Percentiles rank a stretch among this genome's conserved stretches.
Conservation (phyloP, 805 yeast genomes). For the Metschnikowia reukaufii region DNA sequence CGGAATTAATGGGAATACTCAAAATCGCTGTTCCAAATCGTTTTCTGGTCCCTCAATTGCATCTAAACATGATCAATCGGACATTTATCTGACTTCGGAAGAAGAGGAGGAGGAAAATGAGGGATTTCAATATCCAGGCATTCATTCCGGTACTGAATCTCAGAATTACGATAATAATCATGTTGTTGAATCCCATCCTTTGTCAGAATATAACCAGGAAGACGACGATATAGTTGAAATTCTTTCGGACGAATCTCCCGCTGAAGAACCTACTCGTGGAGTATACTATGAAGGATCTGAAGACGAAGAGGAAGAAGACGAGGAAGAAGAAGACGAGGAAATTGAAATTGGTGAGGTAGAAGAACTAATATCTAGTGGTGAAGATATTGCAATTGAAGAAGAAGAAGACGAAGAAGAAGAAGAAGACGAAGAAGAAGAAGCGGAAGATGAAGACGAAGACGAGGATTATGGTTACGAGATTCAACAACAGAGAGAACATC, state of each 20-base stretch:
- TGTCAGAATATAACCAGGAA: background rate
- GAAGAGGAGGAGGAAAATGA: background rate
- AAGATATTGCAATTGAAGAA: too few relatives aligned
- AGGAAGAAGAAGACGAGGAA: slow-evolving; percentile 6
- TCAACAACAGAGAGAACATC: background rate
- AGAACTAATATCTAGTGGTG: background rate
- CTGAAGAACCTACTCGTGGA: too few relatives aligned
- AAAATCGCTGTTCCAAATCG: background rate
- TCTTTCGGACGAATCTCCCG: slow-evolving; percentile 11
- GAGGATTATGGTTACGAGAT: background rate
- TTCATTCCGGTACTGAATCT: background rate
- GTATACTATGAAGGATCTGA: slow-evolving; percentile 11
- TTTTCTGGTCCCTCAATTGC: background rate
- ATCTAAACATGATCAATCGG: background rate
- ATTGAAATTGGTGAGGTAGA: slow-evolving; percentile 1
- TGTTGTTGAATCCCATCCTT: background rate
- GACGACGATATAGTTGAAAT: slow-evolving; percentile 19
- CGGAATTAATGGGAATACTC: background rate
- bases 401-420: slow-evolving; percentile 7
- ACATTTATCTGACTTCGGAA: background rate
- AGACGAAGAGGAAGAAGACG: background rate
- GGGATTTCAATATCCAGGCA: background rate
- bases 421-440: slow-evolving; percentile 5
- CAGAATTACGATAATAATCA: background rate
- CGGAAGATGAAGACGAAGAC: slow-evolving; percentile 1